Percentiles rank a stretch among this genome's conserved stretches.
These are phyloP conservation scores for Macrotyloma uniflorum DNA, from an alignment of 306 rosid genomes.

Conservation along the genomic window DNA sequence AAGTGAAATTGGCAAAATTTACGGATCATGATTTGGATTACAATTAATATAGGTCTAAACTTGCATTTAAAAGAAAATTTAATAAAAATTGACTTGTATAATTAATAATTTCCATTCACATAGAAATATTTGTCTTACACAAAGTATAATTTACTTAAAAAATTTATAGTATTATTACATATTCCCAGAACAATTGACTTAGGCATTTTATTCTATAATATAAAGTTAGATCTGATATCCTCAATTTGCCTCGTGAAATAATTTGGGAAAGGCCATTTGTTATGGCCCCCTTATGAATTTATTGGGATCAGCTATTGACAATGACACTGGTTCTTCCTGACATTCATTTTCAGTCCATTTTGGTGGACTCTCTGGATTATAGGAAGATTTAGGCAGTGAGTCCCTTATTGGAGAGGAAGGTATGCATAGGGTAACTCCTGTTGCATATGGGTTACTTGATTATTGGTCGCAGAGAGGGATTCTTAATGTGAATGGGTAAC, in stretches of 20 bases:
- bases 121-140: too few relatives aligned
- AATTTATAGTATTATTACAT: too few relatives aligned
- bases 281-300: slow-evolving; percentile 86
- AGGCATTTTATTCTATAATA: slow-evolving; percentile 78
- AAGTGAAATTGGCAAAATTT: too few relatives aligned
- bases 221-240: slow-evolving; percentile 65
- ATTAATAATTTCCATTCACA: too few relatives aligned
- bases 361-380: slow-evolving; percentile 60
- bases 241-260: slow-evolving; percentile 82
- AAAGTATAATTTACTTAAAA: too few relatives aligned
- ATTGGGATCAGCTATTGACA: slow-evolving; percentile 67
- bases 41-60: too few relatives aligned
- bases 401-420: slow-evolving; percentile 81
- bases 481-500: slow-evolving; percentile 91
- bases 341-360: slow-evolving; percentile 71
- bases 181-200: slow-evolving; percentile 92
- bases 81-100: too few relatives aligned
- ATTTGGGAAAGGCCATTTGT: slow-evolving; percentile 97
- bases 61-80: too few relatives aligned
- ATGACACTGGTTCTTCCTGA: slow-evolving; percentile 72
- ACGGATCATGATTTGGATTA: too few relatives aligned
- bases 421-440: slow-evolving; percentile 77
- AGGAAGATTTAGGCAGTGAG: slow-evolving; percentile 86
- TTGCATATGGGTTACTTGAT: slow-evolving; percentile 64
- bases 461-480: slow-evolving; percentile 78